A percentile compares a stretch with the other conserved stretches of the same genome.
Conservation (phyloP, 2,329 filamentous ascomycete species). For the Periconia sp. region DNA sequence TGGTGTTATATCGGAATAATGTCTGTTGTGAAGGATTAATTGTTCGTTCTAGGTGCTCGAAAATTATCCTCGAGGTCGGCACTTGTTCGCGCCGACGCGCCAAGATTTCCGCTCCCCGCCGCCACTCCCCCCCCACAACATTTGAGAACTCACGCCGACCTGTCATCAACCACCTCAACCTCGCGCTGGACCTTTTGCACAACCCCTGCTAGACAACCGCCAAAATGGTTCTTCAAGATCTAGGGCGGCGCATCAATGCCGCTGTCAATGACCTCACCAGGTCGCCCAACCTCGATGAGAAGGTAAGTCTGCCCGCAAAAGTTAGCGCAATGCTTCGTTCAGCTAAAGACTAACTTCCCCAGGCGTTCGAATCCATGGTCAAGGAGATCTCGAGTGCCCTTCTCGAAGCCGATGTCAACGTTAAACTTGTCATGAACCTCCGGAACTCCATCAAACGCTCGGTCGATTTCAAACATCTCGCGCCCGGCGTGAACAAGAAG, state of each 20-base stretch:
- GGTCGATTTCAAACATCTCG: slow-evolving; percentile 94
- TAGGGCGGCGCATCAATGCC: slow-evolving; percentile 96
- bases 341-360: slow-evolving; percentile 39
- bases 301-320: slow-evolving; percentile 56
- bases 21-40: slow-evolving; percentile 13
- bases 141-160: neutral
- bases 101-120: slow-evolving; percentile 22
- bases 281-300: slow-evolving; percentile 92
- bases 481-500: slow-evolving; percentile 94
- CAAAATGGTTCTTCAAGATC: slow-evolving; percentile 95
- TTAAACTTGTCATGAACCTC: slow-evolving; percentile 85
- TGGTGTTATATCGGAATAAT: slow-evolving; percentile 14
- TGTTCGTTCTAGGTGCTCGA: slow-evolving; percentile 6
- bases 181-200: slow-evolving; percentile 2
- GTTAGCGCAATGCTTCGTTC: slow-evolving; percentile 8
- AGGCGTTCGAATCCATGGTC: slow-evolving; percentile 97
- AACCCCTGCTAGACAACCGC: slow-evolving; percentile 17
- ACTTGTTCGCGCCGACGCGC: slow-evolving; percentile 26
- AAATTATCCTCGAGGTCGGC: slow-evolving; percentile 27
- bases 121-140: slow-evolving; percentile 11
- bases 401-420: slow-evolving; percentile 95
- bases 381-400: slow-evolving; percentile 97
- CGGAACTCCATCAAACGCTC: slow-evolving; percentile 88
- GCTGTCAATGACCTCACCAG: slow-evolving; percentile 92
- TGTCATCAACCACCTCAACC: slow-evolving; percentile 3